Percentiles rank a stretch among this genome's conserved stretches.
phyloP scores from a whole-genome alignment of 228 moss, liverwort and hornwort genomes.

The Sphagnum fallax region DNA sequence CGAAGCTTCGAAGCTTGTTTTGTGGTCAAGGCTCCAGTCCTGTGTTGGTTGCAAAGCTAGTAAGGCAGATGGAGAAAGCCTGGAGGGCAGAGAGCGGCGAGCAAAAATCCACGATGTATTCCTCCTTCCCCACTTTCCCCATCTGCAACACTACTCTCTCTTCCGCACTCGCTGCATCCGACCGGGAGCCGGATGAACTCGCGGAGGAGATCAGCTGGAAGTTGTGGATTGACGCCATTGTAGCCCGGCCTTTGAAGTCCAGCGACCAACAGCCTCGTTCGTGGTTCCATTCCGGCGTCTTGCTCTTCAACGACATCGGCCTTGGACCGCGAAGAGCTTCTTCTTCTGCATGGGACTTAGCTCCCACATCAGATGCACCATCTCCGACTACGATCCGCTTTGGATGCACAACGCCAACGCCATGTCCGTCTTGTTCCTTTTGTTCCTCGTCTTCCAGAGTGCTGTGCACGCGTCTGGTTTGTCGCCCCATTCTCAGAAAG shows the following conservation, averaged over 20 bases:
- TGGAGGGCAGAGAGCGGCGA: slow-evolving; percentile 54
- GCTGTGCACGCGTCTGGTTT: no score
- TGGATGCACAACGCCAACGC: no score
- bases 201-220: slow-evolving; percentile 48
- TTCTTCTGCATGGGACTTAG: no score
- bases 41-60: slow-evolving; percentile 55
- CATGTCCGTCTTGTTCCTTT: no score
- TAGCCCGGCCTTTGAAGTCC: slow-evolving; percentile 51
- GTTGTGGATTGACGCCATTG: slow-evolving; percentile 61
- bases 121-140: slow-evolving; percentile 50
- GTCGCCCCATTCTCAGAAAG: no score
- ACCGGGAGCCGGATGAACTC: no score
- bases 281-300: slow-evolving; percentile 52
- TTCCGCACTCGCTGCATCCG: neutral
- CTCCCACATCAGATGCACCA: no score
- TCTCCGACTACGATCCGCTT: no score
- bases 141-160: slow-evolving; percentile 47
- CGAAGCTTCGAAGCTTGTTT: no score
- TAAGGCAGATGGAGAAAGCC: slow-evolving; percentile 66
- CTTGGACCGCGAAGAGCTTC: no score
- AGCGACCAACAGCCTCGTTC: slow-evolving; percentile 59
- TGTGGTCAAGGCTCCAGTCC: slow-evolving; percentile 33
- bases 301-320: slow-evolving; percentile 25
- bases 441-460: no score
- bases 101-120: slow-evolving; percentile 50